Evolutionary conservation across 257 asterid species (phyloP), one percentile per base, ranked within the genome.

Genomic region (Cinchona pubescens): DNA sequence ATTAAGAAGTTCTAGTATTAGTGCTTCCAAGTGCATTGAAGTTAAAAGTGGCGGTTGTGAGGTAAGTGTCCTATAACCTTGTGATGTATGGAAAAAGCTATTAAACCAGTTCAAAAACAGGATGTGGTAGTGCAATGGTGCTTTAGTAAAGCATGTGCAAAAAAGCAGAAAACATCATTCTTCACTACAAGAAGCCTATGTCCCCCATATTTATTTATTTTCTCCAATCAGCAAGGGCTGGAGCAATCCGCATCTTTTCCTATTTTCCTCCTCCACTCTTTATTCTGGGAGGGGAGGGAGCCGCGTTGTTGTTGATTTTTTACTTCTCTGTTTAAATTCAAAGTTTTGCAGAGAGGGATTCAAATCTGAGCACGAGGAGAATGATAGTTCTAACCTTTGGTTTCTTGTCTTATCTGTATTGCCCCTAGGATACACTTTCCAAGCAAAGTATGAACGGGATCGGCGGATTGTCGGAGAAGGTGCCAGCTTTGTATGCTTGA

Each of bases 1-100:
- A 61, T 82, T 89, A 34, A 90, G 97, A 85, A 90, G 97, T 74
- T 89, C 93, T 70, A 92, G 97, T 78, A 88, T 94, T 79, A 90
- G 94, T 81, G 91, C 95, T 77, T 94, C 97, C 79, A 84, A 79
- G 77, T 90, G 94, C 86, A 67, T 94, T 48, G 96, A 91, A 62
- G 87, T 92, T 37, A 86, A 88, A 78, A 85, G 86, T 75, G 77
- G 82, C 62, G 84, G 91, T 43, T 82, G 81, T 72, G 89, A 89
- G 92, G 94, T 93, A 83, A 82, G 85, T 83, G 62, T 45, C 51
- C 53, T 51, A 37, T 78, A 40, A 63, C 69, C 46, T 59, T 63
- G 67, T 46, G 59, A 49, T 30, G 11, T 40, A 8, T 35, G 21
- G 53, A 18, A 21, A 11, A 25, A 43, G 23, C 23, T 10, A 16